Conservation (phyloP, 1,139 yeast species). For the Geotrichum phurueaensis region DNA sequence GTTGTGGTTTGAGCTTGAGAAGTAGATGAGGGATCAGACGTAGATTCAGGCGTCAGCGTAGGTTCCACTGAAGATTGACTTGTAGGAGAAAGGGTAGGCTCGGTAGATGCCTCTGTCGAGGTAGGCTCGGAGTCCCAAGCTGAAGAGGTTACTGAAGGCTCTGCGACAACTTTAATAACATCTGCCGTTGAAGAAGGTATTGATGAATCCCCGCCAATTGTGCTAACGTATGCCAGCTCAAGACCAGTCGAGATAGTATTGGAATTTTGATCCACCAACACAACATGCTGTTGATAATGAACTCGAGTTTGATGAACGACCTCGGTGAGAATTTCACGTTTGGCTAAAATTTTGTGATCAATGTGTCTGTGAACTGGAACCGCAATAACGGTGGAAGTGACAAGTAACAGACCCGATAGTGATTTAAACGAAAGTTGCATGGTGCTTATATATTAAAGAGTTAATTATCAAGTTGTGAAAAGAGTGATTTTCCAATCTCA, state of each 20-base stretch:
- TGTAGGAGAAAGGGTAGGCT: neutral
- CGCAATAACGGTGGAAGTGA: neutral
- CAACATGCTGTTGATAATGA: neutral
- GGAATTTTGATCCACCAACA: neutral
- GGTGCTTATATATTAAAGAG: neutral
- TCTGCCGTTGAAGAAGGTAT: neutral
- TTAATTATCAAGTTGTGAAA: neutral
- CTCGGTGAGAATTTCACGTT: neutral
- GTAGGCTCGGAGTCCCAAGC: neutral
- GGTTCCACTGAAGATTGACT: neutral
- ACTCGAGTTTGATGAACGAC: neutral
- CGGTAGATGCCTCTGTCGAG: neutral
- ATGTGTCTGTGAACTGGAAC: neutral
- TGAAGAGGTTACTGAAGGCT: neutral
- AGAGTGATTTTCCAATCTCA: neutral
- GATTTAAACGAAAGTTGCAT: neutral
- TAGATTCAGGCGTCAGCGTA: neutral
- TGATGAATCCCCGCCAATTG: neutral
- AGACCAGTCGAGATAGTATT: neutral
- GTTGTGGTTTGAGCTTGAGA: neutral
- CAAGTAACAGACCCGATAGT: neutral
- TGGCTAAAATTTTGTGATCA: neutral
- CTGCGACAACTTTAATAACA: neutral
- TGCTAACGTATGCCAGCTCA: neutral
- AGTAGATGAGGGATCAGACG: neutral